Evolutionary conservation across 116 monocot genomes (phyloP), one percentile per base, ranked within the genome.

Genomic region (Phalaenopsis hybrid): DNA sequence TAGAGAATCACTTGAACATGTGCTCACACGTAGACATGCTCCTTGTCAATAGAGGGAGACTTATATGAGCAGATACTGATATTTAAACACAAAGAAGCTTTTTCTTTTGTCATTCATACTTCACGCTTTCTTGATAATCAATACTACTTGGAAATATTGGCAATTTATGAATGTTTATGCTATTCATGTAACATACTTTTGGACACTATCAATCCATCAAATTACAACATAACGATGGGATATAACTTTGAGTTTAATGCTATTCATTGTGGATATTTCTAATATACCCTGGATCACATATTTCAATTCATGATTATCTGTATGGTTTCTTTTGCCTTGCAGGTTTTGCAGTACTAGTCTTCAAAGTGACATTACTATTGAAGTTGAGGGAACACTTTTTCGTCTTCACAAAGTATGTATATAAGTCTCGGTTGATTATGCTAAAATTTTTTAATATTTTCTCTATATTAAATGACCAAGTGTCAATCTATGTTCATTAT

Each of bases 351-450:
- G 78, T 33, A 79, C 75, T 74, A 78, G 55, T 75, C 85, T 88
- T 78, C 83, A 83, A 18, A 85, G 88, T 83, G 85, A 88, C 81
- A 83, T 88, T 79, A 61, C 78, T 78, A 25, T 88, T 83, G 88
- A 88, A 85, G 82, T 88, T 52, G 85, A 83, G 48, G 83, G 57
- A 15, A 55, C 78, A 16, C 75, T 58, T 3, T 83, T 85, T 79
- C 88, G 85, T 85, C 85, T 88, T n/a, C 88, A 88, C 85, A 88
- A 81, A 85, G 88, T 88, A 86, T 23, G 45, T 44, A n/a, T 57
- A 46, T 70, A 63, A 63, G 72, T 34, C 37, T 72, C 37, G 1
- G 41, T 70, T 11, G 41, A 16, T 41, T 10, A 15, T 34, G 41
- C 15, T 34, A 12, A 72, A 37, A 37, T 5, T 33, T 3, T 5